Conservation (phyloP, 257 asterid genomes). For the Catharanthus roseus region DNA sequence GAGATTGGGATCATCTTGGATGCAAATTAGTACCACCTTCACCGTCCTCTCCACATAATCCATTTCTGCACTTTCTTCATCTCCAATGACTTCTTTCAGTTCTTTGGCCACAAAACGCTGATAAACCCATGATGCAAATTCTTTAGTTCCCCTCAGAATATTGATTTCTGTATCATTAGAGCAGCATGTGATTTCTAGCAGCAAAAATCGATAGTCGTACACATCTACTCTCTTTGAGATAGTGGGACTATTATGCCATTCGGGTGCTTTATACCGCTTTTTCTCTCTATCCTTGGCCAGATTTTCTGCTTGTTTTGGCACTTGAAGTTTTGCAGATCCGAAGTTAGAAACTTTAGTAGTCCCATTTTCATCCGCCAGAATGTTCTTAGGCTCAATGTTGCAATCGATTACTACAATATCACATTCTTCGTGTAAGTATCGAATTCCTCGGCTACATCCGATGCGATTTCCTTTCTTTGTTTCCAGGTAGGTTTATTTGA, state of each 20-base stretch:
- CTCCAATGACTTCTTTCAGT: constrained; percentile 15
- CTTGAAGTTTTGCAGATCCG: constrained; percentile 21
- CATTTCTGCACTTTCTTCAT: constrained; percentile 21
- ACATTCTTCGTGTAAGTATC: constrained; percentile 28
- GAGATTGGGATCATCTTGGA: constrained; percentile 22
- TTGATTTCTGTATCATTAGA: constrained; percentile 16
- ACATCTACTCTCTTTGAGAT: constrained; percentile 28
- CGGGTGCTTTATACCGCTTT: constrained; percentile 29
- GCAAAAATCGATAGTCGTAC: constrained; percentile 22
- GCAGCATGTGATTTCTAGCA: constrained; percentile 26
- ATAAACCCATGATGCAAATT: constrained; percentile 18
- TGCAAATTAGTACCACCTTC: constrained; percentile 27
- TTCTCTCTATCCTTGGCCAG: constrained; percentile 6
- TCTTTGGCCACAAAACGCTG: constrained; percentile 14
- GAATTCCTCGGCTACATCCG: constrained; percentile 22
- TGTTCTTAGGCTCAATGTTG: constrained; percentile 22
- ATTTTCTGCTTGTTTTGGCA: constrained; percentile 19
- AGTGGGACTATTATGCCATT: constrained; percentile 11
- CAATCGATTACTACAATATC: constrained; percentile 23
- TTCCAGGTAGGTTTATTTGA: constrained; percentile 16
- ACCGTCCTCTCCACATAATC: constrained; percentile 21
- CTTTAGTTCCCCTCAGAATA: constrained; percentile 11
- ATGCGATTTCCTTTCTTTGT: constrained; percentile 17
- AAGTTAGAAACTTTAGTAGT: constrained; percentile 23
- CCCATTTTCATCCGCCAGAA: constrained; percentile 17